Conservation (phyloP, 1,139 yeast species). For the Suhomyces ambrosiae region DNA sequence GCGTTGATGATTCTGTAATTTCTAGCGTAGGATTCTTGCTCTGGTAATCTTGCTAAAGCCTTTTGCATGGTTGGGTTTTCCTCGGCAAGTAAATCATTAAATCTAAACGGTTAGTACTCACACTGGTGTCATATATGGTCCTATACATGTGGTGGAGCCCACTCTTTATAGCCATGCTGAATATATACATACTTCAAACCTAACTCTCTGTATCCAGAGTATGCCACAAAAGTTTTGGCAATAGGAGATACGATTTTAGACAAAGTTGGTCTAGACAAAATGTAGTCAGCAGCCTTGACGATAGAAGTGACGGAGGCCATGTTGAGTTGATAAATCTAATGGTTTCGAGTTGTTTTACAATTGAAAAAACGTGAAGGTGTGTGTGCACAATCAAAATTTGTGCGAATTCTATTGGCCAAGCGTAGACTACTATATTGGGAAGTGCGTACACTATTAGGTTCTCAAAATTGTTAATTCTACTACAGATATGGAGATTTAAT, state of each 20-base stretch:
- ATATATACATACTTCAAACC: conserved; percentile 64
- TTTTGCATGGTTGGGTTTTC: conserved; percentile 86
- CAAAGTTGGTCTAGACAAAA: conserved; percentile 78
- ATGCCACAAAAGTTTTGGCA: conserved; percentile 69
- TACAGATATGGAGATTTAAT: conserved; percentile 13
- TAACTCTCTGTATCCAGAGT: conserved; percentile 90
- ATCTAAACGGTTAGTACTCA: conserved; percentile 38
- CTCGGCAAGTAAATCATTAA: conserved; percentile 84
- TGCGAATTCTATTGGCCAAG: conserved; percentile 17
- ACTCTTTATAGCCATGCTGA: neutral
- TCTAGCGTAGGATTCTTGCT: conserved; percentile 83
- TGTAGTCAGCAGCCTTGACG: conserved; percentile 78
- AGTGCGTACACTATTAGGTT: neutral
- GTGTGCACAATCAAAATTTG: conserved; percentile 17
- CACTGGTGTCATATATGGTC: neutral
- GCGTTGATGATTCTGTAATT: conserved; percentile 90
- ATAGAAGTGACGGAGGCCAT: conserved; percentile 83
- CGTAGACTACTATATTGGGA: conserved; percentile 15
- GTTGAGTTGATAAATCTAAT: conserved; percentile 21
- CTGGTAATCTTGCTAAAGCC: conserved; percentile 86
- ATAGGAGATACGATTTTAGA: conserved; percentile 77
- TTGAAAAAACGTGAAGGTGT: conserved; percentile 3
- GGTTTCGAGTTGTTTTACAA: conserved; percentile 1
- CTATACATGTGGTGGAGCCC: no score
- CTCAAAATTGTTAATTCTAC: neutral